These are phyloP conservation scores for Phaffomyces antillensis DNA, from an alignment of 805 yeast genomes.

Conservation along the genomic window DNA sequence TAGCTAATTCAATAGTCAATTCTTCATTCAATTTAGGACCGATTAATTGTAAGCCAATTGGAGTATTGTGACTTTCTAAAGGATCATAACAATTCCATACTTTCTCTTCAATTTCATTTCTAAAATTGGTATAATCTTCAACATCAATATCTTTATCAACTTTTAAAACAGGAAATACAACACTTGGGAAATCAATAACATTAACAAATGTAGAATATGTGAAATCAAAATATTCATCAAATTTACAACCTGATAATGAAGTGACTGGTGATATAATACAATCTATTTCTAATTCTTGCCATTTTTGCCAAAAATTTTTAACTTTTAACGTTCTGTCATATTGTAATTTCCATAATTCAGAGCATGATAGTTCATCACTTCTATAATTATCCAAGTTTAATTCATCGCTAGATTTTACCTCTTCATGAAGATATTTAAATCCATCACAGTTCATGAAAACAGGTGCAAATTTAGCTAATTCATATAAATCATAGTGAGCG, in stretches of 20 bases:
- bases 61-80: slow-evolving; percentile 7
- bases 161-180: slow-evolving; percentile 46
- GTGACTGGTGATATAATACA: slow-evolving; percentile 44
- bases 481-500: slow-evolving; percentile 5
- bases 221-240: slow-evolving; percentile 28
- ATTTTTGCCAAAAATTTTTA: slow-evolving; percentile 30
- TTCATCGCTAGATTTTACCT: slow-evolving; percentile 28
- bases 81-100: slow-evolving; percentile 7
- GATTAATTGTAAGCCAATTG: slow-evolving; percentile 18
- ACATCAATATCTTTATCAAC: slow-evolving; percentile 31
- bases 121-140: background rate
- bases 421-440: background rate
- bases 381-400: slow-evolving; percentile 26
- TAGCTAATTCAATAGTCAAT: slow-evolving; percentile 10
- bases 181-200: slow-evolving; percentile 47
- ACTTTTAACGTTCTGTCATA: slow-evolving; percentile 27
- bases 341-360: slow-evolving; percentile 36
- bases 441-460: slow-evolving; percentile 25
- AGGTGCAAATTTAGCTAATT: slow-evolving; percentile 16
- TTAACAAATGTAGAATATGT: slow-evolving; percentile 51
- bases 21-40: slow-evolving; percentile 20
- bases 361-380: slow-evolving; percentile 30
- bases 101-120: slow-evolving; percentile 3
- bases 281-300: slow-evolving; percentile 37
- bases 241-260: slow-evolving; percentile 36